Evolutionary conservation across 2,329 filamentous ascomycete genomes (phyloP).

Genomic region (Teratosphaeria viscida): DNA sequence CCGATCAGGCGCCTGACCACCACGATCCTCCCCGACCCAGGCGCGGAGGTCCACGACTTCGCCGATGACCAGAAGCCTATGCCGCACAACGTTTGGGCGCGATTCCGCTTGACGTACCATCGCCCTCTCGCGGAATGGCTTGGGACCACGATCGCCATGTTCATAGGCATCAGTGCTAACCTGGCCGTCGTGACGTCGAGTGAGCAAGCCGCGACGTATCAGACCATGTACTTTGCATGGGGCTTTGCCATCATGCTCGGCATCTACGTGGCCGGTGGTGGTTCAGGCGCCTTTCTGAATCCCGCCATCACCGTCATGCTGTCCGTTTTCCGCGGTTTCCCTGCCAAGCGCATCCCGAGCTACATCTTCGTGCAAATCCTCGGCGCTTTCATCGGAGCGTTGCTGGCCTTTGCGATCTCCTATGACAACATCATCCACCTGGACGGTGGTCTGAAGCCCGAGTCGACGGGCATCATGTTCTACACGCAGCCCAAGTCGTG

Average conservation of each 20-base stretch:
- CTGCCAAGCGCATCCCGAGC: conserved; percentile 38
- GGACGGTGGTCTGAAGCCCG: conserved; percentile 7
- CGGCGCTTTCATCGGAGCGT: conserved; percentile 40
- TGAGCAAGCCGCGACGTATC: conserved; percentile 10
- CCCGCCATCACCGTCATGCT: conserved; percentile 36
- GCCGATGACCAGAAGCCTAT: neutral
- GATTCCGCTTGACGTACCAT: neutral
- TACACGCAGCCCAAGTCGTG: conserved; percentile 1
- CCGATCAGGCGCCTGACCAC: neutral
- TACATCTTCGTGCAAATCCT: conserved; percentile 45
- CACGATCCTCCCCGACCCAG: neutral
- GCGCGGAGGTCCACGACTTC: neutral
- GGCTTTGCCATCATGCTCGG: conserved; percentile 45
- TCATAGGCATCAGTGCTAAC: conserved; percentile 16
- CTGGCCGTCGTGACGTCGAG: conserved; percentile 32
- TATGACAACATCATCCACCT: conserved; percentile 24
- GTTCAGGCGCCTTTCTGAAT: conserved; percentile 25
- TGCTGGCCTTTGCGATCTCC: conserved; percentile 38
- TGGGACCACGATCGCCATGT: conserved; percentile 25
- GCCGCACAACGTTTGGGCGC: neutral
- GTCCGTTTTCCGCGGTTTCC: conserved; percentile 41
- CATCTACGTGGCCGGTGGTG: conserved; percentile 22
- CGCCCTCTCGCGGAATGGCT: conserved; percentile 49
- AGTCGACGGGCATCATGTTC: neutral
- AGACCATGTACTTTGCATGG: conserved; percentile 31